Percentiles rank a stretch among this genome's conserved stretches.
phyloP scores from a whole-genome alignment of 495 filamentous ascomycete species.

The Physcia stellaris region DNA sequence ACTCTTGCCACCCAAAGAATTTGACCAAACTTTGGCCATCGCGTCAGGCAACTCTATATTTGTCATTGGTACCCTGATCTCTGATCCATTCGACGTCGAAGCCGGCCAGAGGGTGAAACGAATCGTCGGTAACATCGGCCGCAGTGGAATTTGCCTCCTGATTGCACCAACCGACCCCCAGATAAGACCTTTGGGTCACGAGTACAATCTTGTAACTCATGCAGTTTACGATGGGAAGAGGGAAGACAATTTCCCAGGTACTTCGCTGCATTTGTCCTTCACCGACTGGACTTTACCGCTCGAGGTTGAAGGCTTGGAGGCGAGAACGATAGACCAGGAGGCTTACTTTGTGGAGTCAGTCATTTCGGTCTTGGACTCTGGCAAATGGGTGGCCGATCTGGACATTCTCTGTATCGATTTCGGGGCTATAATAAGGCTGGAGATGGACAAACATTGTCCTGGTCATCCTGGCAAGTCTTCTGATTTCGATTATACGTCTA shows the following conservation, averaged over 20 bases:
- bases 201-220: constrained; percentile 12
- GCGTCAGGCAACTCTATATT: constrained; percentile 13
- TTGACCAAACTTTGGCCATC: constrained; percentile 11
- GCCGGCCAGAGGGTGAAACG: background rate
- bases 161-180: constrained; percentile 7
- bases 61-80: constrained; percentile 8
- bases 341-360: constrained; percentile 9
- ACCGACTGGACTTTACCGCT: constrained; percentile 9
- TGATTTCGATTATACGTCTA: constrained; percentile 6
- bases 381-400: constrained; percentile 12
- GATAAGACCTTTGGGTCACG: constrained; percentile 3
- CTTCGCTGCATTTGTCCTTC: constrained; percentile 11
- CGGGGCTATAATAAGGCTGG: background rate
- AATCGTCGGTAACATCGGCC: constrained; percentile 12
- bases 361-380: constrained; percentile 9
- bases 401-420: constrained; percentile 4
- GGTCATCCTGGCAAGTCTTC: constrained; percentile 1
- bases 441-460: background rate
- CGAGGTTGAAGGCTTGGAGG: constrained; percentile 1
- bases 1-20: constrained; percentile 1
- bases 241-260: constrained; percentile 10
- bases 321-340: constrained; percentile 6
- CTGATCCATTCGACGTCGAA: constrained; percentile 7
- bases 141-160: constrained; percentile 9
- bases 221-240: constrained; percentile 8